A percentile compares a stretch with the other conserved stretches of the same genome.
Conservation (phyloP, 2,329 filamentous ascomycete genomes). For the Paraconiothyrium brasiliense region DNA sequence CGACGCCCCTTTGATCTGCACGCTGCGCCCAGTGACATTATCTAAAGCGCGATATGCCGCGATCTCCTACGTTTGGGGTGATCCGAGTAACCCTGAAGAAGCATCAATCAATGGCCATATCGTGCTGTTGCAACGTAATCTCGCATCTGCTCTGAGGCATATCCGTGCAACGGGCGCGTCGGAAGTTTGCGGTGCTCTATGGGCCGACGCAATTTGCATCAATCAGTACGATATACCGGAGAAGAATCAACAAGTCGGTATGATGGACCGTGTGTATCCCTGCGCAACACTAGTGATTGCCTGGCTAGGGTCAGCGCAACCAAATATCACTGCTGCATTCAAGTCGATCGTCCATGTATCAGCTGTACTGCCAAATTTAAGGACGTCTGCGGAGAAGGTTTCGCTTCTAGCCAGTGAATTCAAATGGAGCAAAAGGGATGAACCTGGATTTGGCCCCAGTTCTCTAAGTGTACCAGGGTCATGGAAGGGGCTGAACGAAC, state of each 20-base stretch:
- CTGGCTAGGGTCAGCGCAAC: neutral
- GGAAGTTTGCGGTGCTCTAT: neutral
- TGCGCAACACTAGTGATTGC: neutral
- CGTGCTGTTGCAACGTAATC: neutral
- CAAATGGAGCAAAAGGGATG: neutral
- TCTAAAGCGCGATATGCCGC: neutral
- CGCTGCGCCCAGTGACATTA: neutral
- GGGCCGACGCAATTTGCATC: neutral
- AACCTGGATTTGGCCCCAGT: neutral
- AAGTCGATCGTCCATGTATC: neutral
- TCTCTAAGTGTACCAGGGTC: neutral
- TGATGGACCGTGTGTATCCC: neutral
- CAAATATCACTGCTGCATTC: neutral
- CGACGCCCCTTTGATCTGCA: neutral
- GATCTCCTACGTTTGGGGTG: neutral
- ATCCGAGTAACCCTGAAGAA: neutral
- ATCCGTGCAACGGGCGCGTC: neutral
- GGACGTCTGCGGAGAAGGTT: neutral
- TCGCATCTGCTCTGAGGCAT: neutral
- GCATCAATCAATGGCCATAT: neutral
- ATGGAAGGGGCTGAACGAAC: neutral
- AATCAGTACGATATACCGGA: neutral
- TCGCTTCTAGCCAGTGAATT: neutral
- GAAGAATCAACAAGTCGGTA: neutral
- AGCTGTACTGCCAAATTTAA: neutral